Evolutionary conservation across 2,329 filamentous ascomycete genomes (phyloP), one percentile per base, ranked within the genome.

Genomic region (Elsinoe batatas): DNA sequence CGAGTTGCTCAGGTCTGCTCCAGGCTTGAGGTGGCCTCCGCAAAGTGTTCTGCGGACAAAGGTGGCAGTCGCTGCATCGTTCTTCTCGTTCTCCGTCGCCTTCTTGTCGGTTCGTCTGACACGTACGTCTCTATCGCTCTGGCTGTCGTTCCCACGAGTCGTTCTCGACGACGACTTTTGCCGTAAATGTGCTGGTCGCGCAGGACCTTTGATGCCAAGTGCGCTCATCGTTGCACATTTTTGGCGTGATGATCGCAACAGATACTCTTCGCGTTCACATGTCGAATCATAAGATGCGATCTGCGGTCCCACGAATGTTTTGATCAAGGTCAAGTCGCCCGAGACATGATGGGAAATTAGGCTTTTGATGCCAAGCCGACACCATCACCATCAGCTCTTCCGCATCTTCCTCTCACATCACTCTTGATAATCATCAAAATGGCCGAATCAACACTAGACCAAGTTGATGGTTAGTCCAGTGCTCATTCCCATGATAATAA

Each of bases 1-100:
- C 43, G 79, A 79, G 63, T 72, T 85, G 75, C 71, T 86, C 75
- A 61, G 75, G 58, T 77, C 69, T 51, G 61, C 68, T 61, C 62
- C 62, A 12, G 58, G 38, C 18, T 70, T 64, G 42, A 71, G 65
- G 60, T 75, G 69, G 61, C 88, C 84, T n/a, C 86, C 80, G 69
- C 88, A 95, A 47, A 97, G 81, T 36, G 85, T 84, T 50, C 89
- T 85, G 58, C 90, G 87, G 70, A 96, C 88, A 61, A 96, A 80
- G 59, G 84, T 79, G 22, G 82, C 73, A 0, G 90, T 95, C n/a
- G 87, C 84, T 65, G 82, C 85, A 67, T 95, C 87, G 36, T 59
- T 50, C 56, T 56, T 36, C 38, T 55, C 26, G 50, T 55, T 40
- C 36, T 49, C 17, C 15, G 17, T 20, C 38, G 56, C 22, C 26